A percentile compares a stretch with the other conserved stretches of the same genome.
These are phyloP conservation scores for Termitomyces heimii DNA, from an alignment of 768 basidiomycete genomes.

Conservation along the genomic window DNA sequence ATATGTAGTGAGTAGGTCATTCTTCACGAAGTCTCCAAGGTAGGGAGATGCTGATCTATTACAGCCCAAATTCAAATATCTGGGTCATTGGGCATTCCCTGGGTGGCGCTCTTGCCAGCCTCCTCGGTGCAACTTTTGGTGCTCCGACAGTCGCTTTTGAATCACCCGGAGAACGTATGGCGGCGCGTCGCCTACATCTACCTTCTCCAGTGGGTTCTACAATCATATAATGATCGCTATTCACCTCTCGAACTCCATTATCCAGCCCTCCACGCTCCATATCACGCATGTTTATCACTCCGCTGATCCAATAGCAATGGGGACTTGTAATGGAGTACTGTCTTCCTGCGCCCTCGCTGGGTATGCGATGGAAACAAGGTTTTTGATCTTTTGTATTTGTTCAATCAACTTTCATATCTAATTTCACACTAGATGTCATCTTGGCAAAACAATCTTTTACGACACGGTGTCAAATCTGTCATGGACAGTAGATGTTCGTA, in stretches of 20 bases:
- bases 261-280: conserved; percentile 65
- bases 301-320: conserved; percentile 93
- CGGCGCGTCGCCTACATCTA: conserved; percentile 76
- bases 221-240: background rate
- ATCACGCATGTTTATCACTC: conserved; percentile 92
- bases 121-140: conserved; percentile 87
- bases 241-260: background rate
- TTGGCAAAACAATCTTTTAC: conserved; percentile 81
- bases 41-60: background rate
- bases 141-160: conserved; percentile 85
- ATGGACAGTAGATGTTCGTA: conserved; percentile 82
- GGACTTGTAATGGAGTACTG: conserved; percentile 74
- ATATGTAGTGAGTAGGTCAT: conserved; percentile 57
- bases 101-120: conserved; percentile 68
- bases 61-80: conserved; percentile 72
- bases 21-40: background rate
- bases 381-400: conserved; percentile 12
- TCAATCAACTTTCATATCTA: background rate
- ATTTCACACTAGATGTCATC: conserved; percentile 57
- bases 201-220: conserved; percentile 63
- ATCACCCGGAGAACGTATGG: conserved; percentile 81
- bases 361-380: conserved; percentile 84
- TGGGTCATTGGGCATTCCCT: conserved; percentile 83
- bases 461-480: conserved; percentile 85
- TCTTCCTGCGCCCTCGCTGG: conserved; percentile 83